Conservation (phyloP, 202 grass and related monocot species). For the Setaria viridis region DNA sequence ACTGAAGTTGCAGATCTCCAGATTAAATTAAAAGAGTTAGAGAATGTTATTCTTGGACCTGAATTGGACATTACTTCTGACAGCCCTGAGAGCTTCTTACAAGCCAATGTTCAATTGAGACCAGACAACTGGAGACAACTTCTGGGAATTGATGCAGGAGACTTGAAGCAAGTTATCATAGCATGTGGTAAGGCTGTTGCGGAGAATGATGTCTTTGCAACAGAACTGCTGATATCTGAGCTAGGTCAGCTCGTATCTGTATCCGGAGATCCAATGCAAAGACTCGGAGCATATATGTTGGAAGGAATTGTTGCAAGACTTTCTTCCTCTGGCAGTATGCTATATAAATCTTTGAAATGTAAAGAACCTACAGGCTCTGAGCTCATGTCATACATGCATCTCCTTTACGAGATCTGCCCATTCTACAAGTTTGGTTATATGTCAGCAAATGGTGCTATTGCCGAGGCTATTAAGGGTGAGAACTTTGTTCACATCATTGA, state of each 20-base stretch:
- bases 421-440: slow-evolving; percentile 95
- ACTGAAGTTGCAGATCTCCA: slow-evolving; percentile 71
- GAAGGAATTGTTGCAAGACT: slow-evolving; percentile 87
- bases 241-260: slow-evolving; percentile 79
- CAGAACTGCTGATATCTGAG: slow-evolving; percentile 70
- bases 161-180: slow-evolving; percentile 76
- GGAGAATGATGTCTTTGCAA: slow-evolving; percentile 53
- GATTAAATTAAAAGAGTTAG: slow-evolving; percentile 71
- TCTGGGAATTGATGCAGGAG: slow-evolving; percentile 65
- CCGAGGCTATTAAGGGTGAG: slow-evolving; percentile 83
- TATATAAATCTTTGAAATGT: slow-evolving; percentile 92
- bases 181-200: slow-evolving; percentile 81
- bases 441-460: slow-evolving; percentile 91
- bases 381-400: slow-evolving; percentile 92
- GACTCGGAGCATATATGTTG: slow-evolving; percentile 83
- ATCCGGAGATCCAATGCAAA: slow-evolving; percentile 80
- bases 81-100: slow-evolving; percentile 49
- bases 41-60: slow-evolving; percentile 74
- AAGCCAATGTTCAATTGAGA: slow-evolving; percentile 21
- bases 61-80: slow-evolving; percentile 58
- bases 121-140: slow-evolving; percentile 64
- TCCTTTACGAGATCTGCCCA: slow-evolving; percentile 87
- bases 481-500: slow-evolving; percentile 93
- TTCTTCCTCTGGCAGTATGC: slow-evolving; percentile 67
- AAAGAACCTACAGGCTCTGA: slow-evolving; percentile 91